A percentile compares a stretch with the other conserved stretches of the same genome.
Conservation (phyloP, 495 filamentous ascomycete genomes). For the Delitschia confertaspora region DNA sequence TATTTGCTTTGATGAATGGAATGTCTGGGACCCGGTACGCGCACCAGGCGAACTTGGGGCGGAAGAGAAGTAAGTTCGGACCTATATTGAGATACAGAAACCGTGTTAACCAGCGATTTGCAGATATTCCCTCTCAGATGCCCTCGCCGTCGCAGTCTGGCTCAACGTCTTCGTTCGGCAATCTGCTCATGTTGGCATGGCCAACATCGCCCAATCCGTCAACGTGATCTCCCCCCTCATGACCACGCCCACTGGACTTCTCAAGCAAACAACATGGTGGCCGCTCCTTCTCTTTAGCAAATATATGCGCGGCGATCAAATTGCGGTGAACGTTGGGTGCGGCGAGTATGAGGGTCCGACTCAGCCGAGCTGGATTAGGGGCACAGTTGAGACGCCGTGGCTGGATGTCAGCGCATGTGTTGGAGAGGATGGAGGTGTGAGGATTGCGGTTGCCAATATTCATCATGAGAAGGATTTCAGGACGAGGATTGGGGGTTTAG, state of each 20-base stretch:
- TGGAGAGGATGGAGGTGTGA: slow-evolving; percentile 53
- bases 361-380: slow-evolving; percentile 54
- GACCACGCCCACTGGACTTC: slow-evolving; percentile 53
- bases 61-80: slow-evolving; percentile 29
- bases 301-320: slow-evolving; percentile 64
- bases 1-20: slow-evolving; percentile 83
- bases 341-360: slow-evolving; percentile 56
- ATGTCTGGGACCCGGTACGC: slow-evolving; percentile 70
- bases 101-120: slow-evolving; percentile 50
- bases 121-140: slow-evolving; percentile 65
- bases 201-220: slow-evolving; percentile 70
- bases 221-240: slow-evolving; percentile 73
- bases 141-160: slow-evolving; percentile 62
- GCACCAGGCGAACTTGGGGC: slow-evolving; percentile 45
- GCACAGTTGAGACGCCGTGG: slow-evolving; percentile 57
- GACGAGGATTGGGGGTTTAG: slow-evolving; percentile 47
- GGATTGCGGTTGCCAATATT: slow-evolving; percentile 62
- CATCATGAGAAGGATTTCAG: slow-evolving; percentile 49
- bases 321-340: slow-evolving; percentile 52
- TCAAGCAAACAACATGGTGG: slow-evolving; percentile 73
- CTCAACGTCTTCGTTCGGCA: slow-evolving; percentile 76
- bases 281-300: slow-evolving; percentile 60
- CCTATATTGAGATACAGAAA: slow-evolving; percentile 38
- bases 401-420: slow-evolving; percentile 61
- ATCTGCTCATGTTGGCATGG: slow-evolving; percentile 63